phyloP scores from a whole-genome alignment of 805 yeast genomes.

The Scheffersomyces lignosus region DNA sequence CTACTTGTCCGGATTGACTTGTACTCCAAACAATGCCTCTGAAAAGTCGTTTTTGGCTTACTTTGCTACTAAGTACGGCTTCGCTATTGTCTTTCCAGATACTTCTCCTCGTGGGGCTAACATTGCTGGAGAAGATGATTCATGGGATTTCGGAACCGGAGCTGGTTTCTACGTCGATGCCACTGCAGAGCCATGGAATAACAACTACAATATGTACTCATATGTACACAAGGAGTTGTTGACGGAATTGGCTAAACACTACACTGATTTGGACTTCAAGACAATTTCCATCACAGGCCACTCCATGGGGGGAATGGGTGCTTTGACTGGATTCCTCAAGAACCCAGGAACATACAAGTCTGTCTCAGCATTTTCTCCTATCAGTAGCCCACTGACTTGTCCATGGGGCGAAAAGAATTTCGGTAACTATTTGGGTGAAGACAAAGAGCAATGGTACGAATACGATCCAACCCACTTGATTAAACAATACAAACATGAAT shows the following conservation, averaged over 20 bases:
- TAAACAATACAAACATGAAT: constrained; percentile 48
- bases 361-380: constrained; percentile 90
- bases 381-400: constrained; percentile 70
- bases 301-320: constrained; percentile 98
- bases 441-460: constrained; percentile 60
- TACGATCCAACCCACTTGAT: constrained; percentile 87
- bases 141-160: constrained; percentile 90
- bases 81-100: constrained; percentile 91
- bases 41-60: constrained; percentile 90
- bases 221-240: constrained; percentile 79
- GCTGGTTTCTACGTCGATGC: constrained; percentile 96
- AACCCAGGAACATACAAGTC: constrained; percentile 74
- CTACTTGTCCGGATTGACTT: constrained; percentile 86
- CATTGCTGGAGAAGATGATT: constrained; percentile 75
- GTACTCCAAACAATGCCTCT: constrained; percentile 89
- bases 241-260: constrained; percentile 43
- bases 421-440: constrained; percentile 68
- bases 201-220: constrained; percentile 82
- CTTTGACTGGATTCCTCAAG: constrained; percentile 63
- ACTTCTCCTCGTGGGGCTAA: constrained; percentile 91
- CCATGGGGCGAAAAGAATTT: constrained; percentile 93
- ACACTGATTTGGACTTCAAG: constrained; percentile 55
- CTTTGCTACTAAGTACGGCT: constrained; percentile 76
- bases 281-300: constrained; percentile 87
- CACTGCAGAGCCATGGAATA: constrained; percentile 65